Base-by-base conservation (phyloP, 2,329 filamentous ascomycete genomes). In the Ophiostoma pallidulum region DNA sequence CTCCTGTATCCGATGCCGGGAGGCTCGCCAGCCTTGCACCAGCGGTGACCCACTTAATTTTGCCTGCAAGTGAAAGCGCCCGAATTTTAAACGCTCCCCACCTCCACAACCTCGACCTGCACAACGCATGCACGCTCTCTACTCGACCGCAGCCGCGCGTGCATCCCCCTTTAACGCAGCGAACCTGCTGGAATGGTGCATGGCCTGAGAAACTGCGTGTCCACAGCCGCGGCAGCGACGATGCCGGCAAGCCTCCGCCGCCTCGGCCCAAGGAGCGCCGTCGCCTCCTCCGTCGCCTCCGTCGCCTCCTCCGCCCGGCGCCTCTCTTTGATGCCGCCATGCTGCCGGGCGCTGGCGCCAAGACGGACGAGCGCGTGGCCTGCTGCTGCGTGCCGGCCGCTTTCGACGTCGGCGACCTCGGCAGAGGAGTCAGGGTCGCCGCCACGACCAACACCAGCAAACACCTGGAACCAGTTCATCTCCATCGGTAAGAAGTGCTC, bases 401-500 rank as follows among this genome's bases (percentile, higher is more conserved):
- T 47, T 8, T 41, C 45, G 20, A 36, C 45, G 4, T n/a, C 45
- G 7, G 10, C 36, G 9, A 14, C 20, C 28, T 6, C 0, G 10
- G 37, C 16, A 28, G 13, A 37, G 26, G 26, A 39, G 32, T 5
- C 2, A 10, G 4, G 19, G 32, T 14, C 12, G n/a, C 31, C 32
- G 41, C 14, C 19, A 5, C 32, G 40, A 41, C 24, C 31, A 2
- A 16, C 41, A 9, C 5, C 41, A 7, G 4, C 19, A 12, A 16
- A 31, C 14, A 33, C 53, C 46, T 56, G 54, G 54, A 56, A 56
- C 46, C 54, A 56, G 22, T 56, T 56, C 44, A 51, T 54, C 12
- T 51, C 49, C 7, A 24, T 33, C 4, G 35, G 45, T 48, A 14
- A 6, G 44, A 26, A 18, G 12, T 29, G 8, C 12, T 20, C 24